Evolutionary conservation across 805 yeast species (phyloP), one percentile per base, ranked within the genome.

Genomic region (Candida taoyuanica): DNA sequence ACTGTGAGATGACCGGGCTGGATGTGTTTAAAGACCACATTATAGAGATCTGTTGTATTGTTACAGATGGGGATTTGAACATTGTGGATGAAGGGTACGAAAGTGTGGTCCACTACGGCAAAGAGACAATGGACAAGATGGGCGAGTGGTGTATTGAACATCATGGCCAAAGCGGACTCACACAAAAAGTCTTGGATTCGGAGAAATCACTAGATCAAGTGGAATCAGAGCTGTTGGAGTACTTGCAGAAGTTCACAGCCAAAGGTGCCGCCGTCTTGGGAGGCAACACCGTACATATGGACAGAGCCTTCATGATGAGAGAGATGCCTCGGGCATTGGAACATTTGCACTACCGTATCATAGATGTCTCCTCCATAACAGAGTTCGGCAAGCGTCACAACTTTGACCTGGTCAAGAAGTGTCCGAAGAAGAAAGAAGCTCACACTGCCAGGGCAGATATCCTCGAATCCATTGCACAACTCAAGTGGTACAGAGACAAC

Each of bases 1-100:
- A 93, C 63, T 93, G 98, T 62, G 98, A 93, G 59, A 93, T 93
- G 98, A 93, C 99, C 0, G 99, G 99, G 0, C 65, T 93, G 28
- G 83, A 91, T 50, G 78, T 80, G n/a, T 60, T 64, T 33, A 68
- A 71, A n/a, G 98, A 93, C 58, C 77, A 74, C 41, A 89, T 93
- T 50, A 85, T 93, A 43, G 98, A 93, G 61, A 80, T 93, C 19
- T 86, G 96, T 58, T 88, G 96, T 58, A 65, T 91, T 28, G 69
- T 93, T 32, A 93, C 99, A 2, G 95, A 91, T 54, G 87, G 85
- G 8, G 65, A 86, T 42, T 69, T 93, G 44, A 75, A 84, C 37
- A 51, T 85, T 3, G 64, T 87, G 1, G 94, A 86, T 39, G 70
- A 70, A 17, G 95, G 95, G 2, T 93, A 78, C 56, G 96, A 89